Conservation (phyloP, 1,284 basidiomycete genomes). For the Golubevia sp. region DNA sequence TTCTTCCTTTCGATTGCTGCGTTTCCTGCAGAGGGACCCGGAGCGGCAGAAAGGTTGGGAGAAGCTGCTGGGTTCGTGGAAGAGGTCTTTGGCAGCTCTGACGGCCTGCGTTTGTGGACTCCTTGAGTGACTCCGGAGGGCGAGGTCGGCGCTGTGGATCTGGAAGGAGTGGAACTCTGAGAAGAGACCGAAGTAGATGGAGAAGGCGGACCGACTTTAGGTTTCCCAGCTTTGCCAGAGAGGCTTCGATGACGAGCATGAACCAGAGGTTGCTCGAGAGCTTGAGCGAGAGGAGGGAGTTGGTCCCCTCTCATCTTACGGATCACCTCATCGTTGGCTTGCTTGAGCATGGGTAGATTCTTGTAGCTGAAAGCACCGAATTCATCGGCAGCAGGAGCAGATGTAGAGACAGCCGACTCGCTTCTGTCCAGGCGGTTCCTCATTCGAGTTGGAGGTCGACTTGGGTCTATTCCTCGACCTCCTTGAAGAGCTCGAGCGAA, state of each 20-base stretch:
- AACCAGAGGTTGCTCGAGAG: constrained; percentile 25
- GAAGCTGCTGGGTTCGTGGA: too few relatives aligned
- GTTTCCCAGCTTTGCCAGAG: constrained; percentile 20
- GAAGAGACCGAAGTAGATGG: constrained; percentile 91
- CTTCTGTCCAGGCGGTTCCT: constrained; percentile 21
- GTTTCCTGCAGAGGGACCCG: constrained; percentile 4
- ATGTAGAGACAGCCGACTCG: constrained; percentile 11
- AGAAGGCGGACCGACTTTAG: constrained; percentile 64
- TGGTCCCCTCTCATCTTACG: constrained; percentile 74
- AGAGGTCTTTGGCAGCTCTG: constrained; percentile 66
- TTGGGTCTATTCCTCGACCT: constrained; percentile 39
- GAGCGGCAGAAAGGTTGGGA: too few relatives aligned
- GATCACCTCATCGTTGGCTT: constrained; percentile 98
- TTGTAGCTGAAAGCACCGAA: constrained; percentile 99
- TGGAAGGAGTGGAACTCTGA: constrained; percentile 85
- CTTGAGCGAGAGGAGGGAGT: constrained; percentile 33
- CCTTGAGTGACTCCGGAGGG: constrained; percentile 68
- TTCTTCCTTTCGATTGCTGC: constrained; percentile 34
- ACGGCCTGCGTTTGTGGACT: constrained; percentile 77
- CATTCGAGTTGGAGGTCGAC: constrained; percentile 57
- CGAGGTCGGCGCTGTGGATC: constrained; percentile 71
- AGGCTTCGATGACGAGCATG: constrained; percentile 47
- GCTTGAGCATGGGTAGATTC: constrained; percentile 93
- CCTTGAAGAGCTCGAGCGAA: not conserved
- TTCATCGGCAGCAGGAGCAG: constrained; percentile 69